Evolutionary conservation across 495 filamentous ascomycete genomes (phyloP).

Genomic region (Thermochaetoides thermophila): DNA sequence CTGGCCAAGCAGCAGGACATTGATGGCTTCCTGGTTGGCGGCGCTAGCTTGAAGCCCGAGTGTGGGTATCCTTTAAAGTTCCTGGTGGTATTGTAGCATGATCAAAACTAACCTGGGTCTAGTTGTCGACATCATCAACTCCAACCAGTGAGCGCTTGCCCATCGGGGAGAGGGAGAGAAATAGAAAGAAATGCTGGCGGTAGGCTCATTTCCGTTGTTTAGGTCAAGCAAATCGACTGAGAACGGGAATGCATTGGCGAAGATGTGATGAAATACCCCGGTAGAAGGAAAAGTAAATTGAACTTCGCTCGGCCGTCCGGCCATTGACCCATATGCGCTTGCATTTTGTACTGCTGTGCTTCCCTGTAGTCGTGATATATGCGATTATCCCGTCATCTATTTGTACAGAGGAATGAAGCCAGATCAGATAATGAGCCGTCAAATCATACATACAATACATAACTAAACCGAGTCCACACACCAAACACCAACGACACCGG

Average conservation of each 20-base stretch:
- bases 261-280: slow-evolving; percentile 3
- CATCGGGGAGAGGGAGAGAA: background rate
- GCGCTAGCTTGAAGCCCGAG: slow-evolving; percentile 95
- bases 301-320: too few species aligned
- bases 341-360: too few species aligned
- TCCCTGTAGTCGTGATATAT: background rate
- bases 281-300: too few species aligned
- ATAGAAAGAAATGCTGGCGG: background rate
- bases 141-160: slow-evolving; percentile 22
- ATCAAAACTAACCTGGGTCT: slow-evolving; percentile 15
- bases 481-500: slow-evolving; percentile 1
- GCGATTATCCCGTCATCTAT: background rate
- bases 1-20: slow-evolving; percentile 84
- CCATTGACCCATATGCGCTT: too few species aligned
- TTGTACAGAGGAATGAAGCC: slow-evolving; percentile 2
- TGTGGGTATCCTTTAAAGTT: slow-evolving; percentile 42
- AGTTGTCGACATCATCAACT: slow-evolving; percentile 51
- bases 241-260: slow-evolving; percentile 2
- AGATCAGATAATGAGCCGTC: slow-evolving; percentile 1
- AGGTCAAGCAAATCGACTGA: slow-evolving; percentile 2
- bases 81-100: too few species aligned
- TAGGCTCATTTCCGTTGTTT: slow-evolving; percentile 1
- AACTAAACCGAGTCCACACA: too few species aligned
- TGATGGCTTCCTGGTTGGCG: slow-evolving; percentile 96
- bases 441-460: slow-evolving; percentile 2